Conservation (phyloP, 2,329 filamentous ascomycete species). For the Grosmannia penicillata region DNA sequence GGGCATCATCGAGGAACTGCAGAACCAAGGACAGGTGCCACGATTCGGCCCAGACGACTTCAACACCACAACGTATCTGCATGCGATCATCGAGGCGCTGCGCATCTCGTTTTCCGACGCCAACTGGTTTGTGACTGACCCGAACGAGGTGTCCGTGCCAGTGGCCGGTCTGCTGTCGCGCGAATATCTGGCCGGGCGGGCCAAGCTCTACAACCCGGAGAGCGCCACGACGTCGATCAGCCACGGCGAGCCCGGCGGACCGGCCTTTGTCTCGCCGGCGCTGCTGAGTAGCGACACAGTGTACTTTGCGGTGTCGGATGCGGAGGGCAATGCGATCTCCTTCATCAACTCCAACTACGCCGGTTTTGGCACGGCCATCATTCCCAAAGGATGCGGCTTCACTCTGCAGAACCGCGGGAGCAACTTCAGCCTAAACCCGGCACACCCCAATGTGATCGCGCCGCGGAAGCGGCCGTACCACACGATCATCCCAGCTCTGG, state of each 20-base stretch:
- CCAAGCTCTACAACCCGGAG: conserved; percentile 36
- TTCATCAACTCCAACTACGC: conserved; percentile 96
- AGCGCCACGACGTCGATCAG: conserved; percentile 47
- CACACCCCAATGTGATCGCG: conserved; percentile 67
- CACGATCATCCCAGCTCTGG: conserved; percentile 88
- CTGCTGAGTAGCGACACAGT: conserved; percentile 83
- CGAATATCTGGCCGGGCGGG: conserved; percentile 61
- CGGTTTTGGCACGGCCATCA: conserved; percentile 75
- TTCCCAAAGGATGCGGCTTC: conserved; percentile 78
- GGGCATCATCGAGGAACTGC: conserved; percentile 78
- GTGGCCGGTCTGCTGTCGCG: conserved; percentile 52
- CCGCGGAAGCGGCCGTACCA: conserved; percentile 87
- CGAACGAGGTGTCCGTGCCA: conserved; percentile 56
- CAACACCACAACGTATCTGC: conserved; percentile 69
- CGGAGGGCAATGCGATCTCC: conserved; percentile 73
- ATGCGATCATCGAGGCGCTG: conserved; percentile 76
- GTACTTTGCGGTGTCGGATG: conserved; percentile 78
- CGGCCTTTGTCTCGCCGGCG: conserved; percentile 46
- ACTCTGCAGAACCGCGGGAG: conserved; percentile 80
- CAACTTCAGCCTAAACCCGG: conserved; percentile 59
- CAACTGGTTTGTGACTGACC: conserved; percentile 81
- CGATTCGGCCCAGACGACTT: conserved; percentile 56
- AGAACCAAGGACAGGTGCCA: conserved; percentile 59
- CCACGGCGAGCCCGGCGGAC: conserved; percentile 40
- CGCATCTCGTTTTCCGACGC: conserved; percentile 84